These are phyloP conservation scores for cucumber (Cucumis sativus) DNA, from an alignment of 306 rosid genomes.

Conservation along the genomic window DNA sequence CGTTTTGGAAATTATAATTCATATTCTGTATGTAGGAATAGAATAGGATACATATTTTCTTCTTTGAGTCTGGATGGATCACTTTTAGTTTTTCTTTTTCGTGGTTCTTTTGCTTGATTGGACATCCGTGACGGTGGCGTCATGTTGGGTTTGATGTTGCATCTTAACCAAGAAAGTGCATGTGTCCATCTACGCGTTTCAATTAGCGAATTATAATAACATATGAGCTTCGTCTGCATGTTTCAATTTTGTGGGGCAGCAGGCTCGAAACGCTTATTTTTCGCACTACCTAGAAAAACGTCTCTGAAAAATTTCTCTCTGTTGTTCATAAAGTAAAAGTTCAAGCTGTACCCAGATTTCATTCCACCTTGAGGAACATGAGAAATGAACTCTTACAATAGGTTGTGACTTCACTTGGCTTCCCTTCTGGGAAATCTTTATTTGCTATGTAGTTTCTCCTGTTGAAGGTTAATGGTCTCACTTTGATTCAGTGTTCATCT, in stretches of 20 bases:
- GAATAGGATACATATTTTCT: neutral
- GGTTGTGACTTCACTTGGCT: neutral
- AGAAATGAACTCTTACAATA: neutral
- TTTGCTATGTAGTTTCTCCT: neutral
- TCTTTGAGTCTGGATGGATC: neutral
- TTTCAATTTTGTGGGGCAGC: neutral
- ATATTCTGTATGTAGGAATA: neutral
- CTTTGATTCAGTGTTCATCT: neutral
- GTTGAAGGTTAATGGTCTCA: neutral
- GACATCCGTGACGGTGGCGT: neutral
- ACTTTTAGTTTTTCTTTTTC: neutral
- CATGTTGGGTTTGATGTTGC: neutral
- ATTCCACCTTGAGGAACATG: neutral
- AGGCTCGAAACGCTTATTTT: neutral
- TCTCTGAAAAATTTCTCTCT: neutral
- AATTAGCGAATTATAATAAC: neutral
- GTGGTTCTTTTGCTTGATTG: neutral
- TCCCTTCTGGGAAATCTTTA: neutral
- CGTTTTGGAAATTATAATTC: neutral
- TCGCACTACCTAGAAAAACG: neutral
- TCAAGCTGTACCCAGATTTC: neutral
- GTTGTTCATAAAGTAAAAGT: neutral
- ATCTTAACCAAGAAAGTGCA: slow-evolving; percentile 4
- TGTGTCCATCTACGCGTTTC: neutral
- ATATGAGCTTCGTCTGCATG: neutral